Conservation (phyloP, 139 green algal genomes). For the Trebouxia sp. region DNA sequence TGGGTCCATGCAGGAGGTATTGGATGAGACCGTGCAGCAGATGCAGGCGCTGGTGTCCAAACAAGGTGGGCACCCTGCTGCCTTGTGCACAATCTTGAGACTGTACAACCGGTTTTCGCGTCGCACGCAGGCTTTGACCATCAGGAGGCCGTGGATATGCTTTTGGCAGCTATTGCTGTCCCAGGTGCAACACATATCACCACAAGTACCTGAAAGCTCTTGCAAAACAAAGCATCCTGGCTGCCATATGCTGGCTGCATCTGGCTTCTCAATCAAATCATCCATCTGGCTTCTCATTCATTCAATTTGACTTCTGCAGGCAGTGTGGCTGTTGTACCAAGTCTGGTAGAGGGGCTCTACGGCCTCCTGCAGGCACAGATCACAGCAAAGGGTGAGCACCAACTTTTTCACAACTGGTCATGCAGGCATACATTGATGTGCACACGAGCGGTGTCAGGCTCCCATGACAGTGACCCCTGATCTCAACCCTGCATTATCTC, state of each 20-base stretch:
- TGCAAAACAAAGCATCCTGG: too few species aligned
- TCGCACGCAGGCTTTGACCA: background rate
- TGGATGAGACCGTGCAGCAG: background rate
- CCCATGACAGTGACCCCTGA: too few species aligned
- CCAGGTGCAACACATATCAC: background rate
- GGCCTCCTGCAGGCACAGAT: background rate
- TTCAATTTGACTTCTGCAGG: background rate
- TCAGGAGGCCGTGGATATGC: slow-evolving; percentile 2
- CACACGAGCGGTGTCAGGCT: too few species aligned
- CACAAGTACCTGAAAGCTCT: background rate
- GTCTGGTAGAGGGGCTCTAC: background rate
- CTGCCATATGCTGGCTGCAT: too few species aligned
- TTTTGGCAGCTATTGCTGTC: slow-evolving; percentile 3
- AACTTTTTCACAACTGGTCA: too few species aligned
- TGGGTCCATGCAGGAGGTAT: background rate
- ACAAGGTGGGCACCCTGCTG: background rate
- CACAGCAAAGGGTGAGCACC: background rate
- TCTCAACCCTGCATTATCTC: too few species aligned
- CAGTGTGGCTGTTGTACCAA: background rate
- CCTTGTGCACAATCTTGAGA: too few species aligned
- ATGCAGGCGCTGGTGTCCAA: background rate
- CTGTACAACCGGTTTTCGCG: too few species aligned
- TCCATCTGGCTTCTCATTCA: too few species aligned
- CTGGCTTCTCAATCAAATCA: too few species aligned
- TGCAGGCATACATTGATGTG: too few species aligned